Evolutionary conservation across 2,329 filamentous ascomycete genomes (phyloP), one percentile per base, ranked within the genome.

Genomic region (Trichoderma breve): DNA sequence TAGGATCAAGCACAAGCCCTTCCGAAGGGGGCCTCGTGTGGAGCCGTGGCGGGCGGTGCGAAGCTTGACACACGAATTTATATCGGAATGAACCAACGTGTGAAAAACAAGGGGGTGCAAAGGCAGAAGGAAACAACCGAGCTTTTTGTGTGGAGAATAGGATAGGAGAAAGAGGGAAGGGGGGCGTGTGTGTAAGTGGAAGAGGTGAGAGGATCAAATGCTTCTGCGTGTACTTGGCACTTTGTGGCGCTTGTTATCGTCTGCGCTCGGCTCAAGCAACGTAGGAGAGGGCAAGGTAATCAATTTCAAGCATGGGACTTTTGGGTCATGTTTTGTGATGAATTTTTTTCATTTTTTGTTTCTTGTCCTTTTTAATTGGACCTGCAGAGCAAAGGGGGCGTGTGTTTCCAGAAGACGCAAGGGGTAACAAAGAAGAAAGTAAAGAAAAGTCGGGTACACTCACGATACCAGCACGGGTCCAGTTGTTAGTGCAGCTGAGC

Each of bases 31-130:
- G 72, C 32, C 36, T 63, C 18, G 47, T n/a, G 71, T 72, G 67
- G 71, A 68, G 66, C 66, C 68, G 71, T 71, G 69, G 66, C 72
- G 72, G 72, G 70, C 73, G 71, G 70, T 73, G 73, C 73, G 73
- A 70, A 72, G 63, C 66, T 70, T 72, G 61, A 65, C 65, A 70
- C 79, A 81, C 79, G 79, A 81, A 76, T 76, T 80, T 79, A 80
- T 79, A 76, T 75, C 79, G 79, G 79, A 81, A 80, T 74, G 74
- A 65, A 43, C 30, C 32, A 30, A 32, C 15, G 28, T 53, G 61
- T 43, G 39, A 43, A 43, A 43, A 28, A 67, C 30, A 43, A 68
- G 70, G 63, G 63, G 62, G 28, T 53, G 34, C 21, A 21, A 15
- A 39, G 21, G 43, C 43, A 71, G 21, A 53, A 53, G 21, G 15